A percentile compares a stretch with the other conserved stretches of the same genome.
These are phyloP conservation scores for Aspergillus japonicus DNA, from an alignment of 2,329 filamentous ascomycete genomes.

Conservation along the genomic window DNA sequence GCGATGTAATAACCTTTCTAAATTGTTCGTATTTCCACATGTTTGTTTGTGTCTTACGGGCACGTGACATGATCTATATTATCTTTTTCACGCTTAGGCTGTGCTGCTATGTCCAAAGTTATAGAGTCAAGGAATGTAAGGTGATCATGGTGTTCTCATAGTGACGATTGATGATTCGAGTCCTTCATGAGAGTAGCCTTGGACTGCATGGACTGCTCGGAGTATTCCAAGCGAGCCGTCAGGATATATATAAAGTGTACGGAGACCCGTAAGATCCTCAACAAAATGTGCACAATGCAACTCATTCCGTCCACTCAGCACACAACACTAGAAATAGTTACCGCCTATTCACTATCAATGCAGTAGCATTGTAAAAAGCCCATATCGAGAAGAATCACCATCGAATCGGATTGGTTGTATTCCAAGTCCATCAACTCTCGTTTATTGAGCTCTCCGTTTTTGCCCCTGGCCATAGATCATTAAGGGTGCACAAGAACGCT, in stretches of 20 bases:
- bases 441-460: not conserved
- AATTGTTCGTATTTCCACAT: not conserved
- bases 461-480: slow-evolving; percentile 4
- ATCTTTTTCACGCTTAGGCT: not conserved
- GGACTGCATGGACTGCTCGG: too few species aligned
- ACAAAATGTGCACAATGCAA: too few species aligned
- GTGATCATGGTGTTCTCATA: too few species aligned
- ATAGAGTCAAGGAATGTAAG: too few species aligned
- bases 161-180: too few species aligned
- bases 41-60: not conserved
- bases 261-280: too few species aligned
- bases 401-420: not conserved
- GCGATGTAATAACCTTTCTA: not conserved
- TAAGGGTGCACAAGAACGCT: slow-evolving; percentile 4
- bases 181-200: too few species aligned
- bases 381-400: not conserved
- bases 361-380: too few species aligned
- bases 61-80: not conserved
- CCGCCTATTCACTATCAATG: too few species aligned
- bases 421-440: not conserved
- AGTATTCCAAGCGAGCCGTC: too few species aligned
- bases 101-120: too few species aligned
- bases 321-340: not conserved
- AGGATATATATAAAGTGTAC: too few species aligned
- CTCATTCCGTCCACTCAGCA: not conserved